Base-by-base conservation (phyloP, 768 basidiomycete species). In the Hirschioporus abietinus region DNA sequence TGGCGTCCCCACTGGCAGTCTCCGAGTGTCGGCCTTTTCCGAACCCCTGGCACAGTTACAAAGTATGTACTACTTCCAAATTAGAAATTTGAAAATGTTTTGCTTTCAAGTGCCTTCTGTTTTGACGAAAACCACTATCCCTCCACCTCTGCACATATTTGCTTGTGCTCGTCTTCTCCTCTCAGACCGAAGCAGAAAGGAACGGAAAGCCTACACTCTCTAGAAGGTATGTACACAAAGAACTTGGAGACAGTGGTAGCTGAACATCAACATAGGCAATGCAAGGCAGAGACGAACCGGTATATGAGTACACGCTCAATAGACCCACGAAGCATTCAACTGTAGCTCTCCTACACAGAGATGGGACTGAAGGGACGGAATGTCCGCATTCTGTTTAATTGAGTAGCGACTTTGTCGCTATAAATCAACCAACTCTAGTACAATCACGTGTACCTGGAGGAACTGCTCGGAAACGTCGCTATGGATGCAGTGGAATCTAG, bases 401-500 rank as follows among this genome's bases (percentile, higher is more conserved):
- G 97, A 70, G 95, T 95, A 1, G 95, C 99, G 68, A 99, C 96
- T 6, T 84, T 99, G 1, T 88, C 99, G 26, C 97, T 97, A 9
- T 89, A 97, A 59, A 89, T 99, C 63, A 96, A 99, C 76, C 92
- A 96, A 74, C 84, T 99, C 8, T 99, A 97, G 97, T 99, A 99
- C 86, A 98, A 98, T 77, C 99, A 98, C 66, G 96, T 99, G 67
- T 98, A 97, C 77, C 87, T 99, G 65, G 97, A 99, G 74, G 97
- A 99, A 75, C 85, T 99, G 1, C 85, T 99, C 15, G 91, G 96
- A 72, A 99, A 99, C 73, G 90, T 99, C 35, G 88, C 96, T 0
- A 60, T 99, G 97, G 97, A 96, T 99, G 95, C 87, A 93, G 70
- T 99, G 97, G 97, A 96, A 99, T 75, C 97, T 96, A 0, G 96